Evolutionary conservation across 2,329 filamentous ascomycete species (phyloP).

Genomic region (Fusarium avenaceum): DNA sequence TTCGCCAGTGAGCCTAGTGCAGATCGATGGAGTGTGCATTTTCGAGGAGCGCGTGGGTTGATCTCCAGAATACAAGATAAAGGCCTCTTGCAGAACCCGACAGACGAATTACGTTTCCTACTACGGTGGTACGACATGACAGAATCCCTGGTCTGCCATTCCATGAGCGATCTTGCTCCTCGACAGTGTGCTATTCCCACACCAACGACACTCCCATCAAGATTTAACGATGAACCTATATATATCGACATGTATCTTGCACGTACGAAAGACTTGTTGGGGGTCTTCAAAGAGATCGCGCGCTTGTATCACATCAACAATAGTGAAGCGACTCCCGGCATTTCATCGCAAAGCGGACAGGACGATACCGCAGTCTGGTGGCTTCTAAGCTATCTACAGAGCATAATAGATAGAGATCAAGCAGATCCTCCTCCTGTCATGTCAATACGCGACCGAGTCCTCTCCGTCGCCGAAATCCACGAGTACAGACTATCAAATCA

Average conservation of each 20-base stretch:
- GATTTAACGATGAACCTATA: constrained; percentile 18
- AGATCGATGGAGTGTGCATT: constrained; percentile 40
- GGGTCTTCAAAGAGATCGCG: constrained; percentile 39
- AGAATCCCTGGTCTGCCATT: constrained; percentile 36
- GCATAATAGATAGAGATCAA: constrained; percentile 31
- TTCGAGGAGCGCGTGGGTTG: constrained; percentile 31
- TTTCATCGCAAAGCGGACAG: neutral
- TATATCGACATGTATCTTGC: constrained; percentile 42
- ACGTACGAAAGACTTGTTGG: constrained; percentile 29
- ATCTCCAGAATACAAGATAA: constrained; percentile 31
- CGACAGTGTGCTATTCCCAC: constrained; percentile 31
- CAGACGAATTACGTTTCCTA: constrained; percentile 32
- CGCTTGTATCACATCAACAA: neutral
- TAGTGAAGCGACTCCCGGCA: neutral
- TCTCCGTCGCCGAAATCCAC: constrained; percentile 27
- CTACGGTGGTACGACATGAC: constrained; percentile 41
- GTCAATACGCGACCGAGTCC: constrained; percentile 18
- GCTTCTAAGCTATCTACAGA: constrained; percentile 27
- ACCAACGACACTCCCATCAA: constrained; percentile 24
- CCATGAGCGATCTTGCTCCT: constrained; percentile 27
- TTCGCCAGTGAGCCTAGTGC: constrained; percentile 36
- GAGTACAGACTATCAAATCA: constrained; percentile 39
- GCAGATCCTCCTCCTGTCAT: constrained; percentile 28
- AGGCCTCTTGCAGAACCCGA: constrained; percentile 17
- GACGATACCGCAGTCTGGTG: constrained; percentile 22